Percentiles rank a stretch among this genome's conserved stretches.
phyloP scores from a whole-genome alignment of 345 rosid species.

The Bruguiera sexangula region DNA sequence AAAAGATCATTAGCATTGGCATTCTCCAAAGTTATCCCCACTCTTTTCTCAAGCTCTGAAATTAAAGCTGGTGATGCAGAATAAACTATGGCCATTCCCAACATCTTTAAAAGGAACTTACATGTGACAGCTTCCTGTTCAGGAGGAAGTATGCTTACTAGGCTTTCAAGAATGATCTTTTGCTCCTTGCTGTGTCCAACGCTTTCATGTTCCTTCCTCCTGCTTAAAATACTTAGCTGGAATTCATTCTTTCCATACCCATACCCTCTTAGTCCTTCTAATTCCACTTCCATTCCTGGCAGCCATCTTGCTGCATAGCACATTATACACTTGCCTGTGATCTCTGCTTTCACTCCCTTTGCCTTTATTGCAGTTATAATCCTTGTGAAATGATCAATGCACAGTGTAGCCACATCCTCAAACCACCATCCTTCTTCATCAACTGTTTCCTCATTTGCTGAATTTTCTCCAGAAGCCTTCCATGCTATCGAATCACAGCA shows the following conservation, averaged over 20 bases:
- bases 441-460: slow-evolving; percentile 27
- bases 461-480: slow-evolving; percentile 54
- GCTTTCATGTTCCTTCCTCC: slow-evolving; percentile 37
- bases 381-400: slow-evolving; percentile 69
- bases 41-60: slow-evolving; percentile 79
- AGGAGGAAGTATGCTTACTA: slow-evolving; percentile 65
- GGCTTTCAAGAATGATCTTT: slow-evolving; percentile 59
- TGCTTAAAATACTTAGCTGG: slow-evolving; percentile 45
- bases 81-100: slow-evolving; percentile 66
- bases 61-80: slow-evolving; percentile 72
- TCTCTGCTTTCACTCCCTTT: slow-evolving; percentile 50
- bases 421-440: slow-evolving; percentile 43
- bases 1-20: slow-evolving; percentile 68
- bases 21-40: slow-evolving; percentile 58
- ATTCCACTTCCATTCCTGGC: slow-evolving; percentile 46
- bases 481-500: slow-evolving; percentile 80
- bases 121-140: slow-evolving; percentile 66
- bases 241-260: slow-evolving; percentile 59
- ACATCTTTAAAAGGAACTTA: slow-evolving; percentile 63
- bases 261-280: slow-evolving; percentile 63
- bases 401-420: slow-evolving; percentile 54
- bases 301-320: slow-evolving; percentile 58
- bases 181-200: slow-evolving; percentile 46
- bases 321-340: slow-evolving; percentile 57
- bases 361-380: slow-evolving; percentile 58